Conservation (phyloP, 331 rosid species). For the Malus hybrid region DNA sequence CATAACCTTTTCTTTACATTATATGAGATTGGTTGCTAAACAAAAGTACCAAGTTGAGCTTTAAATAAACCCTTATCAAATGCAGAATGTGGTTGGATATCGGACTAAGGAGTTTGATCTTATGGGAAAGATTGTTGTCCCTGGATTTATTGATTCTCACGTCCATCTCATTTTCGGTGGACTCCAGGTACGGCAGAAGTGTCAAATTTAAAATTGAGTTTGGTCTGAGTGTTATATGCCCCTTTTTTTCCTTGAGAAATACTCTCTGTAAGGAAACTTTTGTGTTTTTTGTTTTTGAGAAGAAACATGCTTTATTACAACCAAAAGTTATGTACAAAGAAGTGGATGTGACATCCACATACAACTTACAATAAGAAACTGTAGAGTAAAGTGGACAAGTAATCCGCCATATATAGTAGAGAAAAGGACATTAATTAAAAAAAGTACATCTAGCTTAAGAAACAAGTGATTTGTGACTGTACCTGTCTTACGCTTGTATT, state of each 20-base stretch:
- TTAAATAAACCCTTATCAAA: background rate
- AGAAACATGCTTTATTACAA: background rate
- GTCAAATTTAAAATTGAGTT: background rate
- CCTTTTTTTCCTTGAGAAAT: background rate
- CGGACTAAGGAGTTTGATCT: constrained; percentile 56
- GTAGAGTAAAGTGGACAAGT: background rate
- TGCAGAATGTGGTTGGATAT: constrained; percentile 56
- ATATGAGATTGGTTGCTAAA: too few species aligned
- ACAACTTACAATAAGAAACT: background rate
- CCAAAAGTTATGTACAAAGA: background rate
- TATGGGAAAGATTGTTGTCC: constrained; percentile 66
- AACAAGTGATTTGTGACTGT: too few species aligned
- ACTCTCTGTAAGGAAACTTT: background rate
- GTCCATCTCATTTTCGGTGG: constrained; percentile 64
- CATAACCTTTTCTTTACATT: too few species aligned
- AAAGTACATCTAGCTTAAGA: too few species aligned
- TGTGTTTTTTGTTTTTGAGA: background rate
- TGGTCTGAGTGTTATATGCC: background rate
- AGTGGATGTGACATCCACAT: background rate
- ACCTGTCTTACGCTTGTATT: too few species aligned
- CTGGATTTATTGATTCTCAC: constrained; percentile 82
- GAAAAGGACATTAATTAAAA: too few species aligned
- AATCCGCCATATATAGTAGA: too few species aligned
- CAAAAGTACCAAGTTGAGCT: too few species aligned
- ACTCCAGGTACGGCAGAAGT: constrained; percentile 43